These are phyloP conservation scores for Stemphylium beticola DNA, from an alignment of 2,329 filamentous ascomycete species.

Conservation along the genomic window DNA sequence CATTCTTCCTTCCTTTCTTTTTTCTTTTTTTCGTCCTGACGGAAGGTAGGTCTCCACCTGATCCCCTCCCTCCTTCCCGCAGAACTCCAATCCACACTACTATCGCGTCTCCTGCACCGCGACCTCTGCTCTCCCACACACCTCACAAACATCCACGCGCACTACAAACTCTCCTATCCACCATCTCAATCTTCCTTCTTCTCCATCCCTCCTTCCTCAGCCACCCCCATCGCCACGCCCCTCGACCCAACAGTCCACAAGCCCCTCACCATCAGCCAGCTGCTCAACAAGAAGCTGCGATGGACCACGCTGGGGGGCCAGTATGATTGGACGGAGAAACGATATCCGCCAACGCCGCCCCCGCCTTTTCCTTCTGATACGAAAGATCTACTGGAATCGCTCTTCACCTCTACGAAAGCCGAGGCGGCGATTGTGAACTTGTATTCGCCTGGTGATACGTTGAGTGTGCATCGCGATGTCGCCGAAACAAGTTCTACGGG, in stretches of 20 bases:
- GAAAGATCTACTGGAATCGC: constrained; percentile 66
- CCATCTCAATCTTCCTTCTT: constrained; percentile 58
- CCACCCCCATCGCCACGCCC: constrained; percentile 53
- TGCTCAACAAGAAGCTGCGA: constrained; percentile 80
- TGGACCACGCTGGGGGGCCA: constrained; percentile 96
- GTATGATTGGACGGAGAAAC: constrained; percentile 92
- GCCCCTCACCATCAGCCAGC: constrained; percentile 70
- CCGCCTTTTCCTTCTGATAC: constrained; percentile 79
- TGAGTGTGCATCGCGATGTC: constrained; percentile 93
- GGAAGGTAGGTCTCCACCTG: constrained; percentile 72
- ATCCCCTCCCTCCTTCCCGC: constrained; percentile 76
- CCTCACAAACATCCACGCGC: constrained; percentile 87
- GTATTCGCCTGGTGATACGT: constrained; percentile 87
- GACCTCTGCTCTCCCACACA: constrained; percentile 77
- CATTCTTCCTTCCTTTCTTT: not conserved
- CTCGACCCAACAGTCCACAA: constrained; percentile 78
- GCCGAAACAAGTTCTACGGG: constrained; percentile 82
- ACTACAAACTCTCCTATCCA: constrained; percentile 74
- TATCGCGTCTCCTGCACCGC: constrained; percentile 76
- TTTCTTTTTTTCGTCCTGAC: not conserved
- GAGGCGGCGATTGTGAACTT: constrained; percentile 95
- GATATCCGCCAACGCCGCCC: constrained; percentile 72
- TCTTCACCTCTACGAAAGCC: constrained; percentile 79
- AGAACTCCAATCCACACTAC: constrained; percentile 69
- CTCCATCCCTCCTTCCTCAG: constrained; percentile 47